Conservation (phyloP, 1,284 basidiomycete genomes). For the Anthracocystis setariae region DNA sequence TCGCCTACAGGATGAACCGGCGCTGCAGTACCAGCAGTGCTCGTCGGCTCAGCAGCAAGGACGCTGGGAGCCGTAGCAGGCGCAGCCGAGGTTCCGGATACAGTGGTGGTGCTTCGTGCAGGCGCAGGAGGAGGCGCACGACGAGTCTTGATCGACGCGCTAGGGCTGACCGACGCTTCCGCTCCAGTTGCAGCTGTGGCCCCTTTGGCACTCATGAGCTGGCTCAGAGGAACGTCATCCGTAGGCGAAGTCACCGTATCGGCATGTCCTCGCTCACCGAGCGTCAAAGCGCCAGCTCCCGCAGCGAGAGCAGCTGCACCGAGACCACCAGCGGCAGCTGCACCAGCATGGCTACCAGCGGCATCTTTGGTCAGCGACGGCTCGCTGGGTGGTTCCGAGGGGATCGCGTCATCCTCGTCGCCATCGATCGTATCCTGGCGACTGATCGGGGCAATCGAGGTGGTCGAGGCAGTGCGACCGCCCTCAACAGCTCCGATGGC, state of each 20-base stretch:
- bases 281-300: constrained; percentile 34
- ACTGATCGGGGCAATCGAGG: constrained; percentile 43
- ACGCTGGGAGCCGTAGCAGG: constrained; percentile 16
- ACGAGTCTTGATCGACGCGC: constrained; percentile 51
- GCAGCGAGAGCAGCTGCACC: constrained; percentile 34
- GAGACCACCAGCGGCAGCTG: constrained; percentile 29
- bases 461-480: constrained; percentile 31
- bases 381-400: constrained; percentile 3
- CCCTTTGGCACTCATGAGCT: constrained; percentile 24
- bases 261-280: constrained; percentile 33
- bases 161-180: constrained; percentile 28
- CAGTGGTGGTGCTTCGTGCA: constrained; percentile 35
- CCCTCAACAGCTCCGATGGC: constrained; percentile 34
- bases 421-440: constrained; percentile 25
- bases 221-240: constrained; percentile 48
- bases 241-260: constrained; percentile 24
- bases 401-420: constrained; percentile 7
- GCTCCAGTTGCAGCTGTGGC: not conserved
- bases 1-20: constrained; percentile 14
- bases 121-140: constrained; percentile 61
- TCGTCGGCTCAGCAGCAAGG: constrained; percentile 22
- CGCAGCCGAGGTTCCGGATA: constrained; percentile 28
- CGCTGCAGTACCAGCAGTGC: constrained; percentile 7
- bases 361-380: constrained; percentile 4
- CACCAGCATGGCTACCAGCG: constrained; percentile 12